Base-by-base conservation (phyloP, 768 basidiomycete species). In the Collybiopsis luxurians region DNA sequence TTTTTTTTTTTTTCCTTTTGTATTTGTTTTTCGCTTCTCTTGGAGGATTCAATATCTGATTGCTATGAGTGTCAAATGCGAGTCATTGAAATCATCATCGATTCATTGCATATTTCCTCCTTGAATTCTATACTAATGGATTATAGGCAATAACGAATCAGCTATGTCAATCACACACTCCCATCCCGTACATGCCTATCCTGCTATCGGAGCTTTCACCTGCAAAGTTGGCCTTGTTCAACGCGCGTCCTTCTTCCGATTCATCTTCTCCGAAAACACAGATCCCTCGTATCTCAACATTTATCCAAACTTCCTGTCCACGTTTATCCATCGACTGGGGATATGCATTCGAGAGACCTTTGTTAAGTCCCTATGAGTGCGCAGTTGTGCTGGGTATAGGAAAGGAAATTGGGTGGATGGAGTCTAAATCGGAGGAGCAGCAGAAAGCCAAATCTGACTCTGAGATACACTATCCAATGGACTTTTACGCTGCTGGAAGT, bases 271-370 rank as follows among this genome's bases (percentile, higher is more conserved):
- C 36, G n/a, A 28, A 49, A 21, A n/a, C 12, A 15, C 31, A 31
- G 10, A 9, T 24, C 34, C 83, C 85, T 0, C 83, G 93, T 59
- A 81, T 98, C 62, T 86, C 91, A 2, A 86, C 90, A 0, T 98
- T 98, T 69, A 83, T 98, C 17, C 97, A 98, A 68, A 99, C 97
- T 1, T 92, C 95, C 0, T 98, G 97, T 70, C 97, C 97, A 2
- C 85, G 97, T 24, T 75, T 99, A 53, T 95, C 92, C 17, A 98
- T 98, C 56, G 97, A 99, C 67, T 99, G 97, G 97, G 97, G 97
- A 3, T 95, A 95, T 66, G 97, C 96, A 1, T 99, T 99, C 73
- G 78, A 87, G 53, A 77, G 81, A 21, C 97, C 97, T 2, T 75
- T 98, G 48, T 73, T 99, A 34, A 95, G 87, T 63, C 95, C 96